Evolutionary conservation across 2,329 filamentous ascomycete genomes (phyloP).

Genomic region (Paraphoma sp.): DNA sequence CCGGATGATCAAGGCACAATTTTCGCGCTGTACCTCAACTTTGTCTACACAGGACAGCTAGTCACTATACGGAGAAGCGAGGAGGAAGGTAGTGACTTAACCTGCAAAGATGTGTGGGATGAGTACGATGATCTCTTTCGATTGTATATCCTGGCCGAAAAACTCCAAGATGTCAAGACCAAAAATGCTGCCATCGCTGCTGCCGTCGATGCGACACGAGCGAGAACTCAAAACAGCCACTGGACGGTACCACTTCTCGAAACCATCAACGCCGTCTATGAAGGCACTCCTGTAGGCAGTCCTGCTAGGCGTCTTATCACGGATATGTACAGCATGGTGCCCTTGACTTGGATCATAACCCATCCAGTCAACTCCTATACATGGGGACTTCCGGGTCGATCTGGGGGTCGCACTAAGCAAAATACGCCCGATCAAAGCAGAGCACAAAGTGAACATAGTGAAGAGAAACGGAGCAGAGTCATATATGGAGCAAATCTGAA

Average conservation of each 20-base stretch:
- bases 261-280: background rate
- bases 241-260: background rate
- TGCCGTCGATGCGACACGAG: background rate
- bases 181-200: constrained; percentile 7
- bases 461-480: background rate
- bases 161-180: constrained; percentile 6
- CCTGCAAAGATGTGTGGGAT: background rate
- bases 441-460: background rate
- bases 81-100: background rate
- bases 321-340: background rate
- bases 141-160: constrained; percentile 12
- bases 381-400: background rate
- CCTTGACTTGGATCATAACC: background rate
- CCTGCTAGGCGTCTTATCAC: background rate
- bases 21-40: constrained; percentile 18
- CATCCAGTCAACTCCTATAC: background rate
- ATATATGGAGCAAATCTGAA: background rate
- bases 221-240: background rate
- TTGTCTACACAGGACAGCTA: constrained; percentile 10
- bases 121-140: constrained; percentile 1
- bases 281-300: background rate
- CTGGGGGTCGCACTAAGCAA: background rate
- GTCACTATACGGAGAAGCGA: background rate
- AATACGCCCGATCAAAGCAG: background rate
- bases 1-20: constrained; percentile 9